Conservation (phyloP, 2,329 filamentous ascomycete genomes). For the Aureobasidium leucospermi region DNA sequence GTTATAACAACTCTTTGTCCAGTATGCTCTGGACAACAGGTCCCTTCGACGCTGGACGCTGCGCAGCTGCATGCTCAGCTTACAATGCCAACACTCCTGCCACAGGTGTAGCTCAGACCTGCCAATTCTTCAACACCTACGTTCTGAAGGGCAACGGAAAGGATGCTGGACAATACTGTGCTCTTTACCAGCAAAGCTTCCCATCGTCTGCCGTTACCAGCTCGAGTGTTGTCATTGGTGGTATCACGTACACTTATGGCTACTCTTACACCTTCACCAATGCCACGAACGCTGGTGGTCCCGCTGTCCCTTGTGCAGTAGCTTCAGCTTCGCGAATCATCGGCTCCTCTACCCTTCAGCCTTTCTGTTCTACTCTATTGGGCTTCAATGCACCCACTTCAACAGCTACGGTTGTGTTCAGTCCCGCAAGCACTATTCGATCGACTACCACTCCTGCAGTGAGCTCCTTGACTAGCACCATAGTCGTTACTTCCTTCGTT, state of each 20-base stretch:
- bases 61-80: constrained; percentile 21
- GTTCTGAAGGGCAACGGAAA: constrained; percentile 31
- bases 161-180: constrained; percentile 32
- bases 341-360: constrained; percentile 9
- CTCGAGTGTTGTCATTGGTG: constrained; percentile 5
- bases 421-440: neutral
- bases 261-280: constrained; percentile 2
- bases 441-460: neutral
- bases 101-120: constrained; percentile 12
- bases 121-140: constrained; percentile 31
- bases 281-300: neutral
- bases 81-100: constrained; percentile 20
- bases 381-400: constrained; percentile 3
- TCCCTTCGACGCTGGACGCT: constrained; percentile 19
- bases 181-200: constrained; percentile 28
- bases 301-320: neutral
- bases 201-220: constrained; percentile 18
- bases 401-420: neutral
- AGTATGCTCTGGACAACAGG: constrained; percentile 14
- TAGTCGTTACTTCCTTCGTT: neutral
- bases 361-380: constrained; percentile 14
- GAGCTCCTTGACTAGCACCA: neutral
- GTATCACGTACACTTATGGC: constrained; percentile 11
- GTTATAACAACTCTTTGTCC: constrained; percentile 19
- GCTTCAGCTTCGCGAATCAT: constrained; percentile 12